Percentiles rank a stretch among this genome's conserved stretches.
Evolutionary conservation across 2,329 filamentous ascomycete genomes (phyloP).

Genomic region (Calycina herbarum): DNA sequence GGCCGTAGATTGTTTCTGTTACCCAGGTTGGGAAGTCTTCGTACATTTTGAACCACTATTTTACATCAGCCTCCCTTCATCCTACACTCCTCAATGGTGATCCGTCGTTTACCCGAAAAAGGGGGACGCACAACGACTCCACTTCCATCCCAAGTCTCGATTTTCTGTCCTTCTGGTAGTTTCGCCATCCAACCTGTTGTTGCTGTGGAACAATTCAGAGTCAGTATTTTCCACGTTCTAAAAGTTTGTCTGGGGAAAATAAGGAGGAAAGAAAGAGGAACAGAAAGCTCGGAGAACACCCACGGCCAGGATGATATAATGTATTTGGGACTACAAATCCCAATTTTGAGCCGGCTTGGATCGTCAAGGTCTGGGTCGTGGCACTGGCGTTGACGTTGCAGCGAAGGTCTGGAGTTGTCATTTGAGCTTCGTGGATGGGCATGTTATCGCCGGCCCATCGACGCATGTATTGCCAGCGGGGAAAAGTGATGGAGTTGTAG

Average conservation of each 20-base stretch:
- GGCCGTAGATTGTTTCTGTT: no score
- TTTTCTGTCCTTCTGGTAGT: background rate
- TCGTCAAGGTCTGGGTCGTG: background rate
- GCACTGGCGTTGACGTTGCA: conserved; percentile 5
- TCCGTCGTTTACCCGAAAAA: no score
- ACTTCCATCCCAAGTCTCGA: background rate
- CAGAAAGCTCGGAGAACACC: no score
- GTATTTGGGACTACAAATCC: background rate
- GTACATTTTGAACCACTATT: conserved; percentile 10
- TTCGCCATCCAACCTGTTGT: background rate
- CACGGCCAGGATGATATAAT: conserved; percentile 3
- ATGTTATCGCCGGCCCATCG: conserved; percentile 7
- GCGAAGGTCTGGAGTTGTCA: background rate
- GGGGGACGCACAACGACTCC: background rate
- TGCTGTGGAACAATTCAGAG: background rate
- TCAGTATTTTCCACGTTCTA: no score
- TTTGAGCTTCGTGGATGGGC: conserved; percentile 1
- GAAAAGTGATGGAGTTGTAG: background rate
- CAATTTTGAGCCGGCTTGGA: background rate
- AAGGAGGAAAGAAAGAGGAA: no score
- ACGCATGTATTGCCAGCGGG: conserved; percentile 7
- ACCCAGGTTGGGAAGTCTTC: conserved; percentile 7
- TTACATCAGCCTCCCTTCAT: no score
- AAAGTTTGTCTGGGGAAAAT: no score
- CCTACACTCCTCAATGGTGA: no score